Conservation (phyloP, 495 filamentous ascomycete species). For the Penicillium longicatenatum region DNA sequence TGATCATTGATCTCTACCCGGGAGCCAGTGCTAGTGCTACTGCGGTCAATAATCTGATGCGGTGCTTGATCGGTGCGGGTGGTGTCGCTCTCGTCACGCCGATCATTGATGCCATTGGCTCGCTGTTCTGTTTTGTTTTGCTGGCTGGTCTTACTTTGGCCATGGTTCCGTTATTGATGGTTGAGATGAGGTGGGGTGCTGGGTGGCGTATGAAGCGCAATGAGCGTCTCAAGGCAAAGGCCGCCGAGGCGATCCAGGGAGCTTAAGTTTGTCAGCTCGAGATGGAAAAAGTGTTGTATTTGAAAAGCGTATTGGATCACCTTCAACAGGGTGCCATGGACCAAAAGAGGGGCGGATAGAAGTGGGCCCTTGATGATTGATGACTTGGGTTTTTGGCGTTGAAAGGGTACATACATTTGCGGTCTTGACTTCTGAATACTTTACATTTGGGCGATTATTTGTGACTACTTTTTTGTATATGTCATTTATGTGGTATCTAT, state of each 20-base stretch:
- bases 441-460: not conserved
- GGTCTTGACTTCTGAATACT: constrained; percentile 1
- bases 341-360: not conserved
- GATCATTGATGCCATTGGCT: constrained; percentile 61
- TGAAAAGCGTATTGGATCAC: not conserved
- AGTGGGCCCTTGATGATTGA: constrained; percentile 1
- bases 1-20: constrained; percentile 69
- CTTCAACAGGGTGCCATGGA: not conserved
- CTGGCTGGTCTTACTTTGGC: constrained; percentile 48
- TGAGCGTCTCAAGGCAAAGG: constrained; percentile 23
- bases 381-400: constrained; percentile 2
- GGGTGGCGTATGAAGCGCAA: constrained; percentile 41
- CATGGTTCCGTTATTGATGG: constrained; percentile 38
- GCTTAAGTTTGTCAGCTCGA: not conserved
- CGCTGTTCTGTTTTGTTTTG: constrained; percentile 63
- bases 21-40: constrained; percentile 63
- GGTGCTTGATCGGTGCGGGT: constrained; percentile 67
- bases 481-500: not conserved
- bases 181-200: constrained; percentile 48
- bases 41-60: constrained; percentile 70
- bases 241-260: constrained; percentile 5
- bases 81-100: constrained; percentile 63
- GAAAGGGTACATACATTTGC: constrained; percentile 5
- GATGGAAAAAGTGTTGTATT: not conserved
- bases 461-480: not conserved